Evolutionary conservation across 306 rosid genomes (phyloP), one percentile per base, ranked within the genome.

Genomic region (Prunus mongolica): DNA sequence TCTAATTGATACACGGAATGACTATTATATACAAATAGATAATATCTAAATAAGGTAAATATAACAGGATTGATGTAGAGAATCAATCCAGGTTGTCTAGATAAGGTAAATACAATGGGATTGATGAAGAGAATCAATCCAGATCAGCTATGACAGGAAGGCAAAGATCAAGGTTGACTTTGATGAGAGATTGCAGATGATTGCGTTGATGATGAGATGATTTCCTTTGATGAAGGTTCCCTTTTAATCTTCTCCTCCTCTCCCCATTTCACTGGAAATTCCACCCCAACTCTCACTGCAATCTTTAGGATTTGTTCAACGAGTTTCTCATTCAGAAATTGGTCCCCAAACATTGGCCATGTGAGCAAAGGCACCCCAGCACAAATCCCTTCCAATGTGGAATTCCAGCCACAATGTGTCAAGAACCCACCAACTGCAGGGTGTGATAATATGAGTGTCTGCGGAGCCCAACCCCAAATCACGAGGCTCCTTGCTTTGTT

Each of bases 401-500:
- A 83, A 67, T 72, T 83, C 78, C 76, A 75, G 10, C 86, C 86
- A 24, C 86, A 79, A 15, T 83, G 87, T 24, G 84, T 83, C 22
- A 83, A 52, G 70, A 83, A 80, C 44, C 80, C 88, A 6, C 86
- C 86, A 12, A 82, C 24, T 10, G 88, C 38, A 0, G 75, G 68
- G 63, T 92, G 93, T 16, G 92, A 85, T 16, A 92, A 12, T 54
- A 92, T 87, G 6, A 85, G 46, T 0, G 87, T 51, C 24, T 88
- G 97, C 4, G 97, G 96, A n/a, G 96, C 96, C 97, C 97, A 90
- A 5, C 93, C 97, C 28, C 83, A 6, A 20, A 90, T 84, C 73
- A 92, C 8, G 15, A 90, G 72, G 6, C 93, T 83, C 74, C 83
- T 84, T 44, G 67, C 91, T 12, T 65, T 80, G 2, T 45, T 78